Base-by-base conservation (phyloP, 148 eudicot species). In the Cornus kousa region DNA sequence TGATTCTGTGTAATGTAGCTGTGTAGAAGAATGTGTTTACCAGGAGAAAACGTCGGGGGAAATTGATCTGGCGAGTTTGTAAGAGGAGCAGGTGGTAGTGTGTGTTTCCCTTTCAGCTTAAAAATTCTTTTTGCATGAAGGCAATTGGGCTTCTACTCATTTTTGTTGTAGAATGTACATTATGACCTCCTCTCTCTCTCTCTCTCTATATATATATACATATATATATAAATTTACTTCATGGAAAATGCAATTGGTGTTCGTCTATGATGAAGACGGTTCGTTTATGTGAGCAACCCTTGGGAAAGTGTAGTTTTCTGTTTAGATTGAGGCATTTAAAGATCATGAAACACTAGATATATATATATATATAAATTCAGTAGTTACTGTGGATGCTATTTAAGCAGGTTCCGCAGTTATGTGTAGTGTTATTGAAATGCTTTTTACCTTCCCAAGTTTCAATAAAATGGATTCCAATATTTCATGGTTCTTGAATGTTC, bases 1-100 rank as follows among this genome's bases (percentile, higher is more conserved):
- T 72, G 67, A 77, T 68, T 66, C 78, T 74, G 83, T 86, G 89
- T 84, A 84, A 85, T 82, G 76, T 76, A 82, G 68, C 69, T 90
- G 91, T 90, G 87, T 74, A 88, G 88, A 67, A 57, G 60, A 67
- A 57, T 67, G 48, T 37, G 19, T 43, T 53, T 70, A 7, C 9
- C 46, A 66, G 73, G 17, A 28, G 67, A 40, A 66, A 50, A 19
- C 32, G 24, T 39, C 1, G 4, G 28, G 16, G 28, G 73, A 55
- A 64, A 81, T 37, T 64, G 75, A 28, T 20, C 71, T 5, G 2
- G 79, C 40, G 39, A 17, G 43, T 48, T 69, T 40, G 79, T 43
- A 67, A 39, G 35, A 59, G 46, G 23, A 69, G 22, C 57, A 74
- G 62, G 31, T 50, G 50, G 32, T 57, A 35, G 28, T n/a, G 23